Percentiles rank a stretch among this genome's conserved stretches.
phyloP scores from a whole-genome alignment of 1,284 basidiomycete genomes.

The Cryptococcus sp. region DNA sequence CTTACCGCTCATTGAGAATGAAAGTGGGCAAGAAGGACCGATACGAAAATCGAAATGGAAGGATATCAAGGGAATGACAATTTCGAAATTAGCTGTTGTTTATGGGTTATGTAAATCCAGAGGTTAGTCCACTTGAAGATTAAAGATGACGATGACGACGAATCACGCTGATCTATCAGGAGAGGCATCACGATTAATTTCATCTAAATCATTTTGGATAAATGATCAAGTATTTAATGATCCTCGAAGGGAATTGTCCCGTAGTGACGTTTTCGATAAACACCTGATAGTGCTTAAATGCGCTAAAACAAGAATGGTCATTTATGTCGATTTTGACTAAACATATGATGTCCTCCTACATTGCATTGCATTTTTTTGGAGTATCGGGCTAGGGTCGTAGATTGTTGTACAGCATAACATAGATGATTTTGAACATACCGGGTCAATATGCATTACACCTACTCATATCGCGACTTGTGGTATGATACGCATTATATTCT shows the following conservation, averaged over 20 bases:
- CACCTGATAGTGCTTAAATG: conserved; percentile 64
- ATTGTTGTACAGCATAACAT: too few species aligned
- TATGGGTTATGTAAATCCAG: conserved; percentile 57
- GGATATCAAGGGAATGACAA: conserved; percentile 53
- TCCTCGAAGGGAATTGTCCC: conserved; percentile 43
- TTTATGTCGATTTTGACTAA: conserved; percentile 47
- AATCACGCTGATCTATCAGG: conserved; percentile 21
- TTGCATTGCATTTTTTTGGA: too few species aligned
- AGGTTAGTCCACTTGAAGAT: conserved; percentile 48
- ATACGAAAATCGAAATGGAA: conserved; percentile 47
- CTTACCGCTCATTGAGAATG: conserved; percentile 57
- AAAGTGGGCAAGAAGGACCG: conserved; percentile 53
- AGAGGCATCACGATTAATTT: conserved; percentile 53
- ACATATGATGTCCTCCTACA: neutral
- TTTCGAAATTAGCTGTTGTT: conserved; percentile 58
- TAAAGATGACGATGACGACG: neutral
- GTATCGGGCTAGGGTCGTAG: too few species aligned
- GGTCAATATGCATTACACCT: too few species aligned
- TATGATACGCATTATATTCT: too few species aligned
- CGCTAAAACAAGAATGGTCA: conserved; percentile 67
- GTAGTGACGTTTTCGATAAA: conserved; percentile 59
- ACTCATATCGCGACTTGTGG: too few species aligned
- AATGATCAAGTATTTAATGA: conserved; percentile 53
- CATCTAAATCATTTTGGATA: conserved; percentile 57
- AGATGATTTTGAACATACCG: too few species aligned